Conservation (phyloP, 2,329 filamentous ascomycete species). For the Xylaria polymorpha region DNA sequence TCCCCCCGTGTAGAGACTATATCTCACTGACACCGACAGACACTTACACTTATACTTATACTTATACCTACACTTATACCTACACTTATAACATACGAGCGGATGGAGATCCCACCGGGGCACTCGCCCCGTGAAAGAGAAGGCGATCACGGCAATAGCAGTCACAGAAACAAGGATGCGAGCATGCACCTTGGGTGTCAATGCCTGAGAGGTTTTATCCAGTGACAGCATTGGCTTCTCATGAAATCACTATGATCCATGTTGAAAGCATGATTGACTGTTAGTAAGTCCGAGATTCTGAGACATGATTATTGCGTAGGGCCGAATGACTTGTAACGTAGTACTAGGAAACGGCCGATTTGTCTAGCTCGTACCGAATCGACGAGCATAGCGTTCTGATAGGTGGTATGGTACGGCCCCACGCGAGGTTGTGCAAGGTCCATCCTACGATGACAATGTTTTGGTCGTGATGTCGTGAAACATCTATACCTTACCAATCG, state of each 20-base stretch:
- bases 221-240: neutral
- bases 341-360: constrained; percentile 39
- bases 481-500: constrained; percentile 20
- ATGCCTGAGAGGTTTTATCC: neutral
- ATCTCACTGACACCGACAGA: too few species aligned
- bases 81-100: neutral
- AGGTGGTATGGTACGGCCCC: constrained; percentile 26
- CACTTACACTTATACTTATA: too few species aligned
- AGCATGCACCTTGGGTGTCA: neutral
- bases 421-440: constrained; percentile 42
- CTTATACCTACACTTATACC: neutral
- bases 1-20: neutral
- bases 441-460: constrained; percentile 20
- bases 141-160: neutral
- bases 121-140: neutral
- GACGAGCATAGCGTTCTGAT: constrained; percentile 1
- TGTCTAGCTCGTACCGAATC: constrained; percentile 17
- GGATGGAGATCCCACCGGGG: neutral
- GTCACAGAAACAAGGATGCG: neutral
- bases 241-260: constrained; percentile 17
- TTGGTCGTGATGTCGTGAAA: constrained; percentile 26
- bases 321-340: constrained; percentile 43
- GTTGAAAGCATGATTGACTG: constrained; percentile 9
- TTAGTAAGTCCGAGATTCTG: constrained; percentile 33
- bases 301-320: constrained; percentile 47